Percentiles rank a stretch among this genome's conserved stretches.
phyloP scores from a whole-genome alignment of 2,329 filamentous ascomycete genomes.

The Alternaria solani region DNA sequence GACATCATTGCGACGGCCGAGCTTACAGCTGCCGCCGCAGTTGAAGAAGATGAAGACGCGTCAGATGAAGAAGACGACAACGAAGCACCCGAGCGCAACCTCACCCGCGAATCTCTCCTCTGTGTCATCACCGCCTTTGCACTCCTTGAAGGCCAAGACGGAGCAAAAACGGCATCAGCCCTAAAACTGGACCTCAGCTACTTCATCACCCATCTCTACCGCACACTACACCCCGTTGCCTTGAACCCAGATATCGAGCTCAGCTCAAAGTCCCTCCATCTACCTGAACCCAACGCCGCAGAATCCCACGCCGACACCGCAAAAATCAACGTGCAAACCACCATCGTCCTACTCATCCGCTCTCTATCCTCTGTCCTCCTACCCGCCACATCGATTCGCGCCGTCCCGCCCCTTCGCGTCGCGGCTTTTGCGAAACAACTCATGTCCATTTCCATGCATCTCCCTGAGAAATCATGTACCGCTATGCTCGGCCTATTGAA shows the following conservation, averaged over 20 bases:
- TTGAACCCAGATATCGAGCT: slow-evolving; percentile 88
- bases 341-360: slow-evolving; percentile 88
- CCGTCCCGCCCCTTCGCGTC: slow-evolving; percentile 82
- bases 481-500: slow-evolving; percentile 80
- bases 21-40: slow-evolving; percentile 57
- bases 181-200: slow-evolving; percentile 92
- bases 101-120: slow-evolving; percentile 87
- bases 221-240: slow-evolving; percentile 78
- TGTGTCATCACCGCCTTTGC: slow-evolving; percentile 97
- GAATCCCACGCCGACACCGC: slow-evolving; percentile 59
- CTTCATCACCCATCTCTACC: slow-evolving; percentile 95
- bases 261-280: slow-evolving; percentile 74
- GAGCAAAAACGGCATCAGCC: slow-evolving; percentile 79
- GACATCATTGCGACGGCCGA: slow-evolving; percentile 83
- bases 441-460: slow-evolving; percentile 79
- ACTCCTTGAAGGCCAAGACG: slow-evolving; percentile 93
- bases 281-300: slow-evolving; percentile 68
- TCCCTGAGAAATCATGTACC: slow-evolving; percentile 87
- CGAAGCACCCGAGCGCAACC: slow-evolving; percentile 62
- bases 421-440: slow-evolving; percentile 94
- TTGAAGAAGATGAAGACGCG: slow-evolving; percentile 55
- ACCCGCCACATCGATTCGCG: slow-evolving; percentile 74
- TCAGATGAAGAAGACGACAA: slow-evolving; percentile 62
- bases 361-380: slow-evolving; percentile 84
- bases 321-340: slow-evolving; percentile 94